Conservation (phyloP, 2,329 filamentous ascomycete genomes). For the Fusarium sp. region DNA sequence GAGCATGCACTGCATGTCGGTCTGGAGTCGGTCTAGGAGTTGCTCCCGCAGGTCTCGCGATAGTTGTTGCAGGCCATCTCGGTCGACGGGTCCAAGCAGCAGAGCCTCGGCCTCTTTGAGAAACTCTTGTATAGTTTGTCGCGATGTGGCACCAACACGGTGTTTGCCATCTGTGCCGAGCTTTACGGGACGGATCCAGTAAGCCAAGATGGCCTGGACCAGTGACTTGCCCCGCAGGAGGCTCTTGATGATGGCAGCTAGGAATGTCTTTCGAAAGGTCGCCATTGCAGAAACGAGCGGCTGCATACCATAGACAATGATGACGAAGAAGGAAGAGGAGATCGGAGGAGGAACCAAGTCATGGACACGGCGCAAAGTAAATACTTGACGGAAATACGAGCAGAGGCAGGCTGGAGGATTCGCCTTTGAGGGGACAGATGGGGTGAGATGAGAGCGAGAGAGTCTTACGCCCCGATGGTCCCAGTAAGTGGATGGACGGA, state of each 20-base stretch:
- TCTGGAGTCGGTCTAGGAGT: conserved; percentile 64
- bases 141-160: conserved; percentile 32
- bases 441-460: conserved; percentile 37
- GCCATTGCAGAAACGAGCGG: conserved; percentile 69
- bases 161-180: conserved; percentile 45
- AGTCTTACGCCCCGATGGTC: conserved; percentile 40
- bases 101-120: conserved; percentile 66
- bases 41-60: conserved; percentile 65
- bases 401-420: conserved; percentile 20
- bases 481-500: conserved; percentile 33
- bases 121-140: conserved; percentile 61
- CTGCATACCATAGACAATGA: conserved; percentile 54
- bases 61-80: conserved; percentile 59
- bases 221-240: conserved; percentile 70
- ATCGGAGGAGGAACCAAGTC: conserved; percentile 10
- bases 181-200: conserved; percentile 61
- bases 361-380: conserved; percentile 42
- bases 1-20: conserved; percentile 70
- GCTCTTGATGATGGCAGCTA: conserved; percentile 67
- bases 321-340: conserved; percentile 17
- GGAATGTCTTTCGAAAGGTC: conserved; percentile 65
- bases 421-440: conserved; percentile 24
- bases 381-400: conserved; percentile 33
- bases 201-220: conserved; percentile 67
- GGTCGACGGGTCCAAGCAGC: conserved; percentile 61